phyloP scores from a whole-genome alignment of 176 grass and related monocot genomes.

The Zoysia japonica region DNA sequence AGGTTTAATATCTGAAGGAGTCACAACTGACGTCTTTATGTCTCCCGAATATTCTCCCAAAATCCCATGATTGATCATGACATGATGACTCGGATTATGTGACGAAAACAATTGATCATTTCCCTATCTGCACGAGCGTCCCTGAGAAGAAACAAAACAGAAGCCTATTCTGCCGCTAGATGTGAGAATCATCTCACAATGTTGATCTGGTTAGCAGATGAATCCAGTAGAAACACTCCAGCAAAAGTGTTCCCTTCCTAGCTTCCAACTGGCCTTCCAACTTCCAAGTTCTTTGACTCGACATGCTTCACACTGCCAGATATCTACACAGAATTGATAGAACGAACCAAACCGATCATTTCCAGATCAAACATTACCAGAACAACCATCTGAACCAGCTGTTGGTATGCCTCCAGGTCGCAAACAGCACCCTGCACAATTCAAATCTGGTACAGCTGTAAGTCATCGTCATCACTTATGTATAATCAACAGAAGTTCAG shows the following conservation, averaged over 20 bases:
- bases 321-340: neutral
- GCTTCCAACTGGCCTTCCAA: neutral
- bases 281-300: neutral
- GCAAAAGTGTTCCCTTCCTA: neutral
- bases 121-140: neutral
- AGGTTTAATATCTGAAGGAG: conserved; percentile 16
- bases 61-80: conserved; percentile 16
- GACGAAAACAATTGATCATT: conserved; percentile 12
- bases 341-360: neutral
- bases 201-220: conserved; percentile 6
- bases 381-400: neutral
- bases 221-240: neutral
- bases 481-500: neutral
- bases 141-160: neutral
- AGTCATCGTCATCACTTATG: conserved; percentile 5
- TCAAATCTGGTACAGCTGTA: neutral
- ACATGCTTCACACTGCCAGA: neutral
- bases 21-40: neutral
- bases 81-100: neutral
- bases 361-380: neutral
- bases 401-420: neutral
- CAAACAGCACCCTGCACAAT: conserved; percentile 15
- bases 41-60: conserved; percentile 33
- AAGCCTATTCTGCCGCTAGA: neutral
- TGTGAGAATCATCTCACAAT: neutral